Evolutionary conservation across 2,329 filamentous ascomycete genomes (phyloP).

Genomic region (Colletotrichum musicola): DNA sequence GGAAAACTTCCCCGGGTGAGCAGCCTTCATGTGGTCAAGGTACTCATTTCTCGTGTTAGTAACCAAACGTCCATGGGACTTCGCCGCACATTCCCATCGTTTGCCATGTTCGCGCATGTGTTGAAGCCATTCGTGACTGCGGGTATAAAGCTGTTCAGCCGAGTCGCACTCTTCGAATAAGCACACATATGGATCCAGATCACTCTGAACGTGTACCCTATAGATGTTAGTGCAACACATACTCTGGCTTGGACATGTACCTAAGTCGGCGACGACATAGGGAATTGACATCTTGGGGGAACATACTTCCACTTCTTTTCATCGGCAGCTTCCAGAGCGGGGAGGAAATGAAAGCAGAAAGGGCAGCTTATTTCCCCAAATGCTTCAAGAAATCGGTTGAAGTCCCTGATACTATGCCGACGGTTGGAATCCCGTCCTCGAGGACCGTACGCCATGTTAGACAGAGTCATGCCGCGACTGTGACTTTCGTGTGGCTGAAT

Average conservation of each 20-base stretch:
- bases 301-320: slow-evolving; percentile 12
- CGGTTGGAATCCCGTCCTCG: too few relatives aligned
- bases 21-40: slow-evolving; percentile 8
- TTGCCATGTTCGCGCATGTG: slow-evolving; percentile 4
- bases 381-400: not conserved
- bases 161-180: slow-evolving; percentile 39
- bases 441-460: too few relatives aligned
- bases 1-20: slow-evolving; percentile 13
- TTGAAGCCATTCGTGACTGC: slow-evolving; percentile 26
- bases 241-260: too few relatives aligned
- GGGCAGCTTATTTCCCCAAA: slow-evolving; percentile 15
- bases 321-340: not conserved
- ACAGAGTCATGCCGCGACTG: not conserved
- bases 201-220: slow-evolving; percentile 18
- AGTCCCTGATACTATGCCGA: not conserved
- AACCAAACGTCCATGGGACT: not conserved
- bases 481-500: not conserved
- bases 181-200: slow-evolving; percentile 42
- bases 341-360: slow-evolving; percentile 6
- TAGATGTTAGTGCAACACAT: not conserved
- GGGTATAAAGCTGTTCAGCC: slow-evolving; percentile 25
- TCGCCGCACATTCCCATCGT: not conserved
- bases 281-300: not conserved
- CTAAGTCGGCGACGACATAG: too few relatives aligned
- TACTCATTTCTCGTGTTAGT: not conserved